Percentiles rank a stretch among this genome's conserved stretches.
phyloP scores from a whole-genome alignment of 768 basidiomycete genomes.

The Sarcodon aspratus region DNA sequence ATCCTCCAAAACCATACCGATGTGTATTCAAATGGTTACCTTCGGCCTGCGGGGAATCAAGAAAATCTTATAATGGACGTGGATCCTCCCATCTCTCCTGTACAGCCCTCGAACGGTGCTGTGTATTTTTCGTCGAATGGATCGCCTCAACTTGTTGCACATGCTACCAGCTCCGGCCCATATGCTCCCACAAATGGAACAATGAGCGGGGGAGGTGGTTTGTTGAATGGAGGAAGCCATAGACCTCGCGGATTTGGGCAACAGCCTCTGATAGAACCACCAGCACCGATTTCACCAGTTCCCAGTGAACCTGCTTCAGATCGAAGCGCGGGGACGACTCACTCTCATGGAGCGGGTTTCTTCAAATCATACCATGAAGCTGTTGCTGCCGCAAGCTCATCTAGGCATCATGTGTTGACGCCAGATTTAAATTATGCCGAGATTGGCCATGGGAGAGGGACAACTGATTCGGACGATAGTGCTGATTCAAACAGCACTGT shows the following conservation, averaged over 20 bases:
- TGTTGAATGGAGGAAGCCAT: too few species aligned
- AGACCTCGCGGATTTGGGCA: slow-evolving; percentile 27
- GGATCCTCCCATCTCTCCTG: too few species aligned
- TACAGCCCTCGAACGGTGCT: too few species aligned
- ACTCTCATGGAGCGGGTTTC: slow-evolving; percentile 47
- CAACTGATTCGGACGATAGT: slow-evolving; percentile 7
- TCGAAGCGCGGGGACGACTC: slow-evolving; percentile 37
- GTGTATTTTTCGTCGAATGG: too few species aligned
- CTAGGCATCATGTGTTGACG: slow-evolving; percentile 41
- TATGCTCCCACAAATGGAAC: too few species aligned
- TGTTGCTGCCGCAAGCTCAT: slow-evolving; percentile 21
- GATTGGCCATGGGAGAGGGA: slow-evolving; percentile 62
- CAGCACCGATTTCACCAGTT: slow-evolving; percentile 41
- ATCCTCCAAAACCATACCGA: too few species aligned
- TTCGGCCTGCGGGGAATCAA: too few species aligned
- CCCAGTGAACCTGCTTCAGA: slow-evolving; percentile 51
- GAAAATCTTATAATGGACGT: too few species aligned
- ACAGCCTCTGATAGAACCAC: slow-evolving; percentile 46
- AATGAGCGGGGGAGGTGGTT: too few species aligned
- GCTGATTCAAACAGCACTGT: slow-evolving; percentile 10
- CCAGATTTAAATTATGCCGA: slow-evolving; percentile 70
- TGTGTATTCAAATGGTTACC: too few species aligned
- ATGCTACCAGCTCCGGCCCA: too few species aligned
- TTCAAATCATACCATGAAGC: slow-evolving; percentile 47
- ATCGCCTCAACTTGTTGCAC: too few species aligned